phyloP scores from a whole-genome alignment of 2,329 filamentous ascomycete species.

The Colletotrichum camelliae region DNA sequence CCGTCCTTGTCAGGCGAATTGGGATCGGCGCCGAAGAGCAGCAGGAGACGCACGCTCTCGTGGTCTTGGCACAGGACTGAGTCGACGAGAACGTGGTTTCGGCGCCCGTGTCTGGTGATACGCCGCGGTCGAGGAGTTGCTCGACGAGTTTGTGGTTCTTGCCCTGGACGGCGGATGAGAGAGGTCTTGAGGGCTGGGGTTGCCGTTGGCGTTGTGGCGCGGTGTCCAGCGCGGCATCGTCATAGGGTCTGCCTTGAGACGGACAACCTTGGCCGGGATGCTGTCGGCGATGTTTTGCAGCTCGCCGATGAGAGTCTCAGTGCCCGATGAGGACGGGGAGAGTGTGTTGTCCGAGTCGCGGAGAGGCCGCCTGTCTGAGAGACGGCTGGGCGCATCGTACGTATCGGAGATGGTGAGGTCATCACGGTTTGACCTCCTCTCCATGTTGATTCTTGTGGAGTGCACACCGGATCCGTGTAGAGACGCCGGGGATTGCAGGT shows the following conservation, averaged over 20 bases:
- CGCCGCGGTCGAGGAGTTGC: conserved; percentile 63
- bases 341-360: conserved; percentile 31
- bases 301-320: conserved; percentile 39
- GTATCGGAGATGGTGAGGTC: conserved; percentile 13
- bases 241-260: conserved; percentile 54
- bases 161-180: conserved; percentile 59
- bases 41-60: conserved; percentile 59
- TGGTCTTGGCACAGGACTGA: conserved; percentile 56
- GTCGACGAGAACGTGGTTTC: conserved; percentile 58
- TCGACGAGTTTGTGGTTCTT: conserved; percentile 62
- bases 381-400: conserved; percentile 12
- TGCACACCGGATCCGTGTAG: neutral
- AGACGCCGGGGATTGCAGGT: neutral
- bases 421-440: neutral
- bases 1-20: conserved; percentile 55
- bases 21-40: conserved; percentile 63
- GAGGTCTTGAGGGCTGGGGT: conserved; percentile 50
- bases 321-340: conserved; percentile 32
- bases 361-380: conserved; percentile 21
- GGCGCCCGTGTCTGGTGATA: conserved; percentile 52
- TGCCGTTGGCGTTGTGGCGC: conserved; percentile 46
- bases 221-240: conserved; percentile 59
- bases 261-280: conserved; percentile 43
- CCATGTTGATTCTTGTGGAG: neutral
- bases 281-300: conserved; percentile 23